Conservation (phyloP, 2,329 filamentous ascomycete genomes). For the Aspergillus piperis region DNA sequence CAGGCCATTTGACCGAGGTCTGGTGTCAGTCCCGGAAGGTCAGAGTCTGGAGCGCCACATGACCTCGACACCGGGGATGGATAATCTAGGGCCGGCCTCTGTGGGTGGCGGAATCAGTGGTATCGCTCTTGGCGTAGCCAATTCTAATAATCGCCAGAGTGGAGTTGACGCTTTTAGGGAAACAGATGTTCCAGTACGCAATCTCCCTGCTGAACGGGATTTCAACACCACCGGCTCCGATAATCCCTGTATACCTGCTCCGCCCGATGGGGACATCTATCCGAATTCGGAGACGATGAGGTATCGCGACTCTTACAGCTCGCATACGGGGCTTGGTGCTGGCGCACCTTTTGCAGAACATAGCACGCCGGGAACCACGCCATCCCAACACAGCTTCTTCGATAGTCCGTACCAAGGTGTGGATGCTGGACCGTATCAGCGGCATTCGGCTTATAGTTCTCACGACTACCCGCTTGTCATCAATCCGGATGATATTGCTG, state of each 20-base stretch:
- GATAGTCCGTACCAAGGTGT: slow-evolving; percentile 35
- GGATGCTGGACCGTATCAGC: slow-evolving; percentile 64
- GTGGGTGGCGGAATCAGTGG: slow-evolving; percentile 66
- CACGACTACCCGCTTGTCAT: slow-evolving; percentile 56
- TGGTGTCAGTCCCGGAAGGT: slow-evolving; percentile 11
- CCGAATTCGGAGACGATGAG: slow-evolving; percentile 28
- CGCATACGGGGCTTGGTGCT: slow-evolving; percentile 38
- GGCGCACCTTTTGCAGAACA: slow-evolving; percentile 35
- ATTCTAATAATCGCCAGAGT: slow-evolving; percentile 64
- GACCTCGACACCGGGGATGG: slow-evolving; percentile 61
- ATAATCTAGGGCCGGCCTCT: slow-evolving; percentile 66
- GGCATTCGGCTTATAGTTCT: slow-evolving; percentile 56
- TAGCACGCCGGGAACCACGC: slow-evolving; percentile 35
- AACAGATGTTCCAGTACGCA: slow-evolving; percentile 29
- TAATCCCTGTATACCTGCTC: slow-evolving; percentile 39
- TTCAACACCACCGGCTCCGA: slow-evolving; percentile 39
- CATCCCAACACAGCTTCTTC: slow-evolving; percentile 55
- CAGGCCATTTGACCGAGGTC: background rate
- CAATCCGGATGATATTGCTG: slow-evolving; percentile 77
- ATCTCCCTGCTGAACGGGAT: slow-evolving; percentile 38
- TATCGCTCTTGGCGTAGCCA: slow-evolving; percentile 66
- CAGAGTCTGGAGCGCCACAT: slow-evolving; percentile 30
- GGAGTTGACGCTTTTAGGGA: slow-evolving; percentile 63
- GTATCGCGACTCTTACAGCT: slow-evolving; percentile 44
- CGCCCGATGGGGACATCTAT: slow-evolving; percentile 18